phyloP scores from a whole-genome alignment of 2,329 filamentous ascomycete species.

The Plectosphaerella cucumerina region DNA sequence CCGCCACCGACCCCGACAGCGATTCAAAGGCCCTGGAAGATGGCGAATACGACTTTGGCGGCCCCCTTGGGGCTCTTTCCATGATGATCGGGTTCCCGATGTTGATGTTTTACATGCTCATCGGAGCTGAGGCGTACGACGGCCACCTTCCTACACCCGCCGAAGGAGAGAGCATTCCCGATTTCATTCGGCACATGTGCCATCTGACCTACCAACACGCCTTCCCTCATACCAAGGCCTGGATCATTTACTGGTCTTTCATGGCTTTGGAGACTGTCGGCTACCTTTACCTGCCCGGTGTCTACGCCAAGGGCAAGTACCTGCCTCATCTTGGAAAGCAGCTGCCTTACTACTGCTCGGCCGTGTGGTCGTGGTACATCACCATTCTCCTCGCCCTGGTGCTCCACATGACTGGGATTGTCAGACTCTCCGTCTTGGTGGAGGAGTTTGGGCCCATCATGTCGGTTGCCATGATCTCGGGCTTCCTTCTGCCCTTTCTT shows the following conservation, averaged over 20 bases:
- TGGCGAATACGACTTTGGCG: constrained; percentile 75
- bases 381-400: constrained; percentile 68
- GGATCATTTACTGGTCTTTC: constrained; percentile 93
- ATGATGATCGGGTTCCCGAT: constrained; percentile 87
- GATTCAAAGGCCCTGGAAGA: constrained; percentile 52
- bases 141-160: constrained; percentile 65
- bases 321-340: constrained; percentile 81
- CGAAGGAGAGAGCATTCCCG: constrained; percentile 54
- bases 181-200: constrained; percentile 65
- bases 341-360: constrained; percentile 92
- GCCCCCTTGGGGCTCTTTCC: constrained; percentile 63
- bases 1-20: constrained; percentile 56
- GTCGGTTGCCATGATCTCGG: constrained; percentile 90
- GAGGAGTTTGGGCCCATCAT: constrained; percentile 94
- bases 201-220: constrained; percentile 74
- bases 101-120: constrained; percentile 96
- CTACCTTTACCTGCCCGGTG: constrained; percentile 83
- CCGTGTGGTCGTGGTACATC: constrained; percentile 78
- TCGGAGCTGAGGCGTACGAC: constrained; percentile 80
- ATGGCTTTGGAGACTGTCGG: constrained; percentile 78
- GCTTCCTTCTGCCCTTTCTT: constrained; percentile 75
- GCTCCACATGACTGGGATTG: constrained; percentile 78
- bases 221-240: constrained; percentile 77
- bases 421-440: constrained; percentile 85
- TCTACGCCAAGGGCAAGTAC: constrained; percentile 84